Conservation (phyloP, 2,329 filamentous ascomycete genomes). For the Neodidymelliopsis sp. region DNA sequence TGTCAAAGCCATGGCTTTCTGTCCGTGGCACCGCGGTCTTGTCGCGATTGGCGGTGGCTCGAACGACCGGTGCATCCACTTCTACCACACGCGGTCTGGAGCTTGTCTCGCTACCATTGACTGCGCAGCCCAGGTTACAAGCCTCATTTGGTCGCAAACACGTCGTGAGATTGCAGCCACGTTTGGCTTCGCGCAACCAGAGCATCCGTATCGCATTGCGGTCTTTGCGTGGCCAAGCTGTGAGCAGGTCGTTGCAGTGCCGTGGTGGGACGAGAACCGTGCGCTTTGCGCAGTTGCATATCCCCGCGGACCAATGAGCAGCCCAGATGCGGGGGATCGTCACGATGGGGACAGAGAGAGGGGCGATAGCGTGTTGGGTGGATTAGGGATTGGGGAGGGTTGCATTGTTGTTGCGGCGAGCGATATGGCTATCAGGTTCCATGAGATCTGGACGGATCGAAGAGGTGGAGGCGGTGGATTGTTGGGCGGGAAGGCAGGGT, state of each 20-base stretch:
- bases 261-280: slow-evolving; percentile 80
- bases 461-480: slow-evolving; percentile 57
- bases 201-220: slow-evolving; percentile 87
- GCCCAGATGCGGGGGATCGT: slow-evolving; percentile 3
- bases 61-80: slow-evolving; percentile 95
- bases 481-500: slow-evolving; percentile 38
- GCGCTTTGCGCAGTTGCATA: slow-evolving; percentile 90
- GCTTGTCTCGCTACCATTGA: slow-evolving; percentile 87
- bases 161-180: slow-evolving; percentile 89
- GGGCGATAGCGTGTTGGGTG: slow-evolving; percentile 61
- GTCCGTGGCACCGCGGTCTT: slow-evolving; percentile 88
- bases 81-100: slow-evolving; percentile 87
- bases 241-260: slow-evolving; percentile 81
- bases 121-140: slow-evolving; percentile 91
- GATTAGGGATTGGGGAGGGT: slow-evolving; percentile 70
- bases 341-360: slow-evolving; percentile 35
- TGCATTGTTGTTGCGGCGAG: slow-evolving; percentile 92
- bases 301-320: slow-evolving; percentile 66
- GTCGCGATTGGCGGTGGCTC: slow-evolving; percentile 91
- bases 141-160: slow-evolving; percentile 86
- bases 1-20: slow-evolving; percentile 96
- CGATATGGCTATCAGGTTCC: slow-evolving; percentile 92
- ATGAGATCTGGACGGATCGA: slow-evolving; percentile 86
- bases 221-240: slow-evolving; percentile 96
- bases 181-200: slow-evolving; percentile 90